Conservation (phyloP, 176 grass and related monocot species). For the Avena sativa region DNA sequence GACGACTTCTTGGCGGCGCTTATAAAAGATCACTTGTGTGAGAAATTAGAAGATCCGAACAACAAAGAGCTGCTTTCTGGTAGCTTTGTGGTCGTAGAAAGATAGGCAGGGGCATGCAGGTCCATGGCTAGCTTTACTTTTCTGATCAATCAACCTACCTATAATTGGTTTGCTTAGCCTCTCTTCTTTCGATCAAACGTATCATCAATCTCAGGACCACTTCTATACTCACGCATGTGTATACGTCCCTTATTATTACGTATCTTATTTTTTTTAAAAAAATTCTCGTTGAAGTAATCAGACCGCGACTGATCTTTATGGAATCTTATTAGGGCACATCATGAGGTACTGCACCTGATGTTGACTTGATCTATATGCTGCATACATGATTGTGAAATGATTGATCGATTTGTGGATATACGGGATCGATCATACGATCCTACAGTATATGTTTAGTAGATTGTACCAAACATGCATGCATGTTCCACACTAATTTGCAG, state of each 20-base stretch:
- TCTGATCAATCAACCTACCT: slow-evolving; percentile 15
- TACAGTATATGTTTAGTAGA: slow-evolving; percentile 23
- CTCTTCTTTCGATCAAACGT: background rate
- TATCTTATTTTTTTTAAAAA: background rate
- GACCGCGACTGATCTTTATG: slow-evolving; percentile 13
- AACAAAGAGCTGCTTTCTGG: background rate
- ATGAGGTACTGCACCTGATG: slow-evolving; percentile 31
- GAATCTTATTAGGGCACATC: slow-evolving; percentile 46
- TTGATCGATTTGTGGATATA: slow-evolving; percentile 33
- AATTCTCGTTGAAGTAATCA: background rate
- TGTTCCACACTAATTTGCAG: slow-evolving; percentile 26
- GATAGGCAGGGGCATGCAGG: background rate
- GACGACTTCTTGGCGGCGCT: background rate
- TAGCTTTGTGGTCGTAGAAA: slow-evolving; percentile 8
- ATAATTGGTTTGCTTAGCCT: background rate
- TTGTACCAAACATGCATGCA: slow-evolving; percentile 1
- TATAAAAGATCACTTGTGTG: background rate
- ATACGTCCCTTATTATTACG: background rate
- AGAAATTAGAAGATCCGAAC: background rate
- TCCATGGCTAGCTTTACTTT: slow-evolving; percentile 30
- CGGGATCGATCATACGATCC: slow-evolving; percentile 20
- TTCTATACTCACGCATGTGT: background rate
- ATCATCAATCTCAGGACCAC: slow-evolving; percentile 39
- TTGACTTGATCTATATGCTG: slow-evolving; percentile 5
- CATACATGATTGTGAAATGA: slow-evolving; percentile 13